Evolutionary conservation across 495 filamentous ascomycete species (phyloP), one percentile per base, ranked within the genome.

Genomic region (Tetracladium setigerum): DNA sequence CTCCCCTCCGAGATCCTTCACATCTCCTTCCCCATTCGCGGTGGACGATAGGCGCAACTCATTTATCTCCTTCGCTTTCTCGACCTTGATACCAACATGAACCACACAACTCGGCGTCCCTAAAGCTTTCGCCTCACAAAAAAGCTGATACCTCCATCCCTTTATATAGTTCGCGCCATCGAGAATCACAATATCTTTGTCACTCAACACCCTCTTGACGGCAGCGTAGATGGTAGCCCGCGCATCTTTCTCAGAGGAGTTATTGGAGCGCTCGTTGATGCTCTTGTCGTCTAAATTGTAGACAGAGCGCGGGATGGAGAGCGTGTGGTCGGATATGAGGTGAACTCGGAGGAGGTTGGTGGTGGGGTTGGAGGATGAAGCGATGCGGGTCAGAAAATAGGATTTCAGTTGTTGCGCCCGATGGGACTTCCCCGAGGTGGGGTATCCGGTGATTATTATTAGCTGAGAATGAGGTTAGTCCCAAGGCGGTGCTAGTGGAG

Each of bases 111-210:
- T 86, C 6, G 85, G 79, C 8, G 90, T 95, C 49, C 82, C 68
- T 24, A 86, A 66, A 18, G 91, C 88, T 63, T 96, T 97, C 3
- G 89, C 81, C 66, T 96, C 92, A 63, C 92, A 96, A 70, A 82
- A 90, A 1, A 98, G 73, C 69, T 98, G 92, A 63, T 98, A 98
- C 35, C 92, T 74, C 73, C 86, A 96, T 17, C 92, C 92, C 65
- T 98, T 98, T 67, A 98, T 98, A 67, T 97, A 97, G 60, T 97
- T 96, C 60, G 90, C 76, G 6, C 84, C 85, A 65, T 95, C 89
- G 6, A 89, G 76, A 38, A 98, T 79, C 47, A 97, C 89, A 49
- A 98, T 82, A 55, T 85, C 87, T 54, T 89, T 82, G 22, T 77
- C 76, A 15, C 77, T 78, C 22, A 98, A 73, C 32, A 76, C 74